Percentiles rank a stretch among this genome's conserved stretches.
These are phyloP conservation scores for Brassica hybrid DNA, from an alignment of 441 rosid species.

Conservation along the genomic window DNA sequence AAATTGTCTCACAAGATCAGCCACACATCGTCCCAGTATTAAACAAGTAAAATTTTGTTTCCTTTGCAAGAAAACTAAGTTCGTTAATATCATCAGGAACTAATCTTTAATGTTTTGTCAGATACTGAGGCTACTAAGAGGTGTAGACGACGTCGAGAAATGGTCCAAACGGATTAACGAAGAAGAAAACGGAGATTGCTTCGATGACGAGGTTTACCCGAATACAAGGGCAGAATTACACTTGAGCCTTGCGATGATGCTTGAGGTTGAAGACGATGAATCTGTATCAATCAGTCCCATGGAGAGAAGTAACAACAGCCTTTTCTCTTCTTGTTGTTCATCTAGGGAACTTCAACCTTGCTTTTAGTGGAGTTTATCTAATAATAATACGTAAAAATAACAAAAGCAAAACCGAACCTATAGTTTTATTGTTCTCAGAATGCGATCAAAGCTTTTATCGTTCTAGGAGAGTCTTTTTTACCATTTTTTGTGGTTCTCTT, in stretches of 20 bases:
- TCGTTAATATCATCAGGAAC: not conserved
- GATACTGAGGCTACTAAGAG: conserved; percentile 68
- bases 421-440: too few species aligned
- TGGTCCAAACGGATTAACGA: conserved; percentile 24
- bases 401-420: too few species aligned
- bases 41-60: conserved; percentile 29
- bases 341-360: conserved; percentile 45
- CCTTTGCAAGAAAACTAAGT: not conserved
- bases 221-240: conserved; percentile 55
- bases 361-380: too few species aligned
- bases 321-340: conserved; percentile 58
- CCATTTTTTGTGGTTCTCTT: too few species aligned
- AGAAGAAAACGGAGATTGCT: conserved; percentile 49
- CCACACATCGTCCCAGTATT: conserved; percentile 74
- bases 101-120: conserved; percentile 31
- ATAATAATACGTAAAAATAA: too few species aligned
- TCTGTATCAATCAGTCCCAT: conserved; percentile 60
- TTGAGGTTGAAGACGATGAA: conserved; percentile 61
- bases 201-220: conserved; percentile 80
- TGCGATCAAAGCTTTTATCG: too few species aligned
- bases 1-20: conserved; percentile 67
- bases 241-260: conserved; percentile 59
- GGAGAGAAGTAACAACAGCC: conserved; percentile 51
- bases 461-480: too few species aligned
- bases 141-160: conserved; percentile 44